Evolutionary conservation across 352 stramenopile species (phyloP).

Genomic region (Pythium guiyangense): DNA sequence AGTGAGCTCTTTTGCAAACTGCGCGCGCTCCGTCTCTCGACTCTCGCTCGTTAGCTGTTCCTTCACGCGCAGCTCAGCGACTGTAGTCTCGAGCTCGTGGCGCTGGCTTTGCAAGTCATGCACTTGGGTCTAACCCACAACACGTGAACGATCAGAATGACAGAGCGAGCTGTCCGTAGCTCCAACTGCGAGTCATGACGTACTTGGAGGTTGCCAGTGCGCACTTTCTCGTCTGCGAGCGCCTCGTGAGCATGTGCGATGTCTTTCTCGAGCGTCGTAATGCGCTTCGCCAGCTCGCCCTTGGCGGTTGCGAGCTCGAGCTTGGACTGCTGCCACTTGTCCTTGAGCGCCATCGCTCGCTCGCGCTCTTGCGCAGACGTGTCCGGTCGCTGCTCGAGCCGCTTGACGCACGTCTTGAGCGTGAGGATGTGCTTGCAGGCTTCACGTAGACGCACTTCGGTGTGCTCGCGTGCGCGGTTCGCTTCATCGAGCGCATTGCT

Average conservation of each 20-base stretch:
- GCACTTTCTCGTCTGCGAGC: constrained; percentile 14
- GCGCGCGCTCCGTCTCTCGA: constrained; percentile 19
- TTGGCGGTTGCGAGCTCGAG: constrained; percentile 23
- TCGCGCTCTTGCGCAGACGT: constrained; percentile 11
- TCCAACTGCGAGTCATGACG: no score
- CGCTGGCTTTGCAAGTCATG: constrained; percentile 14
- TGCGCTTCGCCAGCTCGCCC: constrained; percentile 16
- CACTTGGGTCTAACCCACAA: constrained; percentile 8
- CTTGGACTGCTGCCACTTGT: constrained; percentile 22
- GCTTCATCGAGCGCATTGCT: constrained; percentile 10
- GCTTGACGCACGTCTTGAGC: constrained; percentile 27
- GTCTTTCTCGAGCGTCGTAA: constrained; percentile 26
- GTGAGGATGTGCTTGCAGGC: constrained; percentile 40
- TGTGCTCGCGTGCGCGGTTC: constrained; percentile 8
- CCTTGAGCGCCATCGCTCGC: constrained; percentile 9
- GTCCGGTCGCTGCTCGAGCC: constrained; percentile 20
- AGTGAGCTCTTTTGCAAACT: constrained; percentile 23
- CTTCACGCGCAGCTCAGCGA: constrained; percentile 19
- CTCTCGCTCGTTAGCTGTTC: constrained; percentile 20
- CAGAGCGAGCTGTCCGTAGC: not conserved
- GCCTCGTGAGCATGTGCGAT: constrained; percentile 11
- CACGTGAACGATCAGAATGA: no score
- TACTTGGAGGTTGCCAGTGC: constrained; percentile 18
- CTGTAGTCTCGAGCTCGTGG: constrained; percentile 19
- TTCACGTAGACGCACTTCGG: constrained; percentile 23